phyloP scores from a whole-genome alignment of 2,329 filamentous ascomycete species.

The Allantophomopsis cytisporea region DNA sequence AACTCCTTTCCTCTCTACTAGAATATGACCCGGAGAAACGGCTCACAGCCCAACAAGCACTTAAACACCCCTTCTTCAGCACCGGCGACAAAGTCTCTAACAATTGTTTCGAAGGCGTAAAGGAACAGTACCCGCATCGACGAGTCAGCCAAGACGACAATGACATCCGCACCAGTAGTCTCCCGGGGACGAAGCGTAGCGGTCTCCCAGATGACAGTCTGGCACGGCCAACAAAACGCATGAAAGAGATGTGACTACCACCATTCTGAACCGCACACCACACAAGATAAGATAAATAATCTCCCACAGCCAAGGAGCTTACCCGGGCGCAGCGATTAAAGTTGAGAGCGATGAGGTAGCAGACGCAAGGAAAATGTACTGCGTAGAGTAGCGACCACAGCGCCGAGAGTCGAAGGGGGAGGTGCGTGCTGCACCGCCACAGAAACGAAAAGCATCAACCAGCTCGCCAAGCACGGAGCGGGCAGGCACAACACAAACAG shows the following conservation, averaged over 20 bases:
- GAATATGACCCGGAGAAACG: conserved; percentile 89
- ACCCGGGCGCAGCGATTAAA: too few species aligned
- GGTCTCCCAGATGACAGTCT: conserved; percentile 72
- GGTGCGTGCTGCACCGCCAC: too few species aligned
- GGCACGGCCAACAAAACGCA: conserved; percentile 44
- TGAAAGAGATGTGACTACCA: conserved; percentile 33
- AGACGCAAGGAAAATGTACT: too few species aligned
- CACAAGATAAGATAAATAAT: too few species aligned
- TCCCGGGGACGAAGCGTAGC: conserved; percentile 84
- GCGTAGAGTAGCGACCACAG: too few species aligned
- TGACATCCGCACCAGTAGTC: conserved; percentile 79
- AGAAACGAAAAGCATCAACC: too few species aligned
- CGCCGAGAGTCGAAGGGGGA: too few species aligned
- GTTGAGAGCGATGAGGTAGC: too few species aligned
- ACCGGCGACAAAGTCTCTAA: conserved; percentile 54
- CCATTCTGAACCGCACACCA: neutral
- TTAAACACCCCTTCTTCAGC: conserved; percentile 84
- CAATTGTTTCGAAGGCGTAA: conserved; percentile 85
- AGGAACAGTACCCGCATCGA: conserved; percentile 78
- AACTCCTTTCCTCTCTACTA: conserved; percentile 67
- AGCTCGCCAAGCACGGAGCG: too few species aligned
- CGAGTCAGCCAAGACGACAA: conserved; percentile 91
- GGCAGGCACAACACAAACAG: too few species aligned
- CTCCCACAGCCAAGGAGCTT: too few species aligned
- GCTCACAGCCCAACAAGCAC: conserved; percentile 72